phyloP scores from a whole-genome alignment of 768 basidiomycete genomes.

The Trametes cingulata region DNA sequence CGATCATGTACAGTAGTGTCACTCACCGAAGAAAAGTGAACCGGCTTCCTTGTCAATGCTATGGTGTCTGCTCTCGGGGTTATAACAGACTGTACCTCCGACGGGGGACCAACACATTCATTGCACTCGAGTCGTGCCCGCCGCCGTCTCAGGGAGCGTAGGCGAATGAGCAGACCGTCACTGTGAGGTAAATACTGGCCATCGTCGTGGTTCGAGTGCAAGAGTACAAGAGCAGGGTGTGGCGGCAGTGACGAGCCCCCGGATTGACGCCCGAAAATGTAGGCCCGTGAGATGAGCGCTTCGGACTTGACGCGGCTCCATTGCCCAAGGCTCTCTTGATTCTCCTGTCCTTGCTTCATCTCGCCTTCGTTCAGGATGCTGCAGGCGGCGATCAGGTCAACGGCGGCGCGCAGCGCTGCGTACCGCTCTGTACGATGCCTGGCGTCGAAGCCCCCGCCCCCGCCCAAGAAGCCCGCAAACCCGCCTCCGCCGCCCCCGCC shows the following conservation, averaged over 20 bases:
- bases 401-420: conserved; percentile 13
- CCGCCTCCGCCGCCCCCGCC: conserved; percentile 16
- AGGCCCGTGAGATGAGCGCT: background rate
- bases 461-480: conserved; percentile 11
- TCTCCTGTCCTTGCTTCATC: background rate
- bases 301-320: background rate
- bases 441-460: conserved; percentile 21
- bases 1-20: background rate
- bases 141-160: background rate
- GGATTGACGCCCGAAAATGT: conserved; percentile 12
- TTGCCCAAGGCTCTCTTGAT: background rate
- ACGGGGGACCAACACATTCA: no score
- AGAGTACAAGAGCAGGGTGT: background rate
- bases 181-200: background rate
- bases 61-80: no score
- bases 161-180: background rate
- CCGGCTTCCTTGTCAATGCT: no score
- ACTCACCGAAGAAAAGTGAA: background rate
- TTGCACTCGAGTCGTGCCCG: background rate
- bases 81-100: no score
- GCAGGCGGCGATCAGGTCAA: conserved; percentile 15
- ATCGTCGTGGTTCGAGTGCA: background rate
- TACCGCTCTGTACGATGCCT: conserved; percentile 20
- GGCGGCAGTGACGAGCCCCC: no score
- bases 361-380: conserved; percentile 6